A percentile compares a stretch with the other conserved stretches of the same genome.
phyloP scores from a whole-genome alignment of 129 eudicot species.

The Sambucus nigra region DNA sequence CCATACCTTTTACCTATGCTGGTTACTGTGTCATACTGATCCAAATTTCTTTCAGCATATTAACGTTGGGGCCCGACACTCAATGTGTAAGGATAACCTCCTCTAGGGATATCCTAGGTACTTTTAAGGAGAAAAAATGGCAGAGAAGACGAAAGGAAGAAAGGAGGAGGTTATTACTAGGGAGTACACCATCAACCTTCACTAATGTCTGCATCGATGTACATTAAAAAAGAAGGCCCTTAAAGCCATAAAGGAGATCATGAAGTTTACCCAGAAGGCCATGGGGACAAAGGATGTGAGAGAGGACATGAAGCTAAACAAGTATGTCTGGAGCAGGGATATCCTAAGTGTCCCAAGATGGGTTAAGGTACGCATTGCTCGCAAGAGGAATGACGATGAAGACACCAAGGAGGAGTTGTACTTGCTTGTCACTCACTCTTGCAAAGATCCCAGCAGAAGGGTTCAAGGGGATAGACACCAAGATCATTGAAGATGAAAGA shows the following conservation, averaged over 20 bases:
- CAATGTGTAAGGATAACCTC: too few relatives aligned
- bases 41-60: too few relatives aligned
- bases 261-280: conserved; percentile 54
- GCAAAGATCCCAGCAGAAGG: conserved; percentile 60
- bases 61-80: too few relatives aligned
- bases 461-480: conserved; percentile 57
- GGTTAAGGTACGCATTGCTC: conserved; percentile 55
- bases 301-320: conserved; percentile 73
- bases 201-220: too few relatives aligned
- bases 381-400: conserved; percentile 70
- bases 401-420: conserved; percentile 70
- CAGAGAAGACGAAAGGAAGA: too few relatives aligned
- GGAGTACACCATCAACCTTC: too few relatives aligned
- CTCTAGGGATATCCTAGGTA: too few relatives aligned
- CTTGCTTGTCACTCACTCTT: conserved; percentile 66
- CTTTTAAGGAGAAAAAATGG: too few relatives aligned
- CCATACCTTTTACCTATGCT: too few relatives aligned
- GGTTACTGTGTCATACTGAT: too few relatives aligned
- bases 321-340: conserved; percentile 67
- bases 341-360: conserved; percentile 69
- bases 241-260: conserved; percentile 64
- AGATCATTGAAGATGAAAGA: conserved; percentile 65
- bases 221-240: conserved; percentile 75
- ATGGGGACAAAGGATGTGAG: conserved; percentile 72
- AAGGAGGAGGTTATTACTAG: too few relatives aligned